Evolutionary conservation across 1,284 basidiomycete species (phyloP), one percentile per base, ranked within the genome.

Genomic region (Puccinia triticina): DNA sequence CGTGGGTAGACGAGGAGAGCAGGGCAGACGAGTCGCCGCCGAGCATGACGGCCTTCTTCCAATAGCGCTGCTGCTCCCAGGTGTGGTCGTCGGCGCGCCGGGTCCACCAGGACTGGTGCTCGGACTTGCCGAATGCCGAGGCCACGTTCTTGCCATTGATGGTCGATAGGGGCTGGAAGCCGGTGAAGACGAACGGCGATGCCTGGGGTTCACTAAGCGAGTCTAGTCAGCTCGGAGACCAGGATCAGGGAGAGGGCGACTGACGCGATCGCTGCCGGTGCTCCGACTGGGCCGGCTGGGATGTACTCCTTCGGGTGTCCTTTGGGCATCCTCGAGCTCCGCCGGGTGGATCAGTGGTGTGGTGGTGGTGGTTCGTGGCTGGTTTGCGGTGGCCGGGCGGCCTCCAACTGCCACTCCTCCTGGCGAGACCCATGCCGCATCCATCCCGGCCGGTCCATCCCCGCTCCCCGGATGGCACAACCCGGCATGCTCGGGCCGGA

Each of bases 101-200:
- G 55, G 81, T 82, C 81, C 81, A 82, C 81, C 81, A 82, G n/a
- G 81, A 82, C 55, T 82, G 81, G 67, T 82, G 81, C 32, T 82
- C 81, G n/a, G 74, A 66, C 46, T 82, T 82, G 5, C 61, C 81
- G 57, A 82, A 82, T 34, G 81, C 75, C 32, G 81, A 82, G n/a
- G 81, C 81, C 1, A 82, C 81, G 37, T 82, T 82, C 53, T 82
- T 82, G n/a, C 81, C 81, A 50, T 82, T 82, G 81, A 82, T 82
- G 23, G 74, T 76, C 37, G 81, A 55, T 34, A 82, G 29, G 4
- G 81, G 81, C 32, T 82, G 81, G 66, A 82, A 82, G 34, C 64
- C 74, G 34, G 81, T 82, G 66, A 76, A 82, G 16, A 40, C 10
- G 29, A 82, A 71, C 16, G 81, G 81, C 10, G 32, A 16, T 21